phyloP scores from a whole-genome alignment of 1,139 yeast species.

The Suhomyces chickasaworum region DNA sequence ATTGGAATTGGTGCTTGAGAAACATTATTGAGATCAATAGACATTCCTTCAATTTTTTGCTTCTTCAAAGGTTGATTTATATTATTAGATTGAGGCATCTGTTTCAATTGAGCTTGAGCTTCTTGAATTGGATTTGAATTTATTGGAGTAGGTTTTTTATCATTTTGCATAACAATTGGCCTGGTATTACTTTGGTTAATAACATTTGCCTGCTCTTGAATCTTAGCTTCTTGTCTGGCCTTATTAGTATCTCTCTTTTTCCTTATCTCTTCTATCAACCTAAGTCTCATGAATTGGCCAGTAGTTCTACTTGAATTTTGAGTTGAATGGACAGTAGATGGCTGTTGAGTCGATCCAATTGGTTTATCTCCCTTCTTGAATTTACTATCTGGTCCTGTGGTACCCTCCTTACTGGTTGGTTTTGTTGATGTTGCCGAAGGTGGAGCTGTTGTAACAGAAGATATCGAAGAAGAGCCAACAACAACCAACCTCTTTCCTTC shows the following conservation, averaged over 20 bases:
- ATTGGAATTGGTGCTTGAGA: constrained; percentile 3
- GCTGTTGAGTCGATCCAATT: constrained; percentile 19
- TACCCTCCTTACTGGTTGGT: constrained; percentile 18
- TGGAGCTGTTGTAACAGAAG: constrained; percentile 23
- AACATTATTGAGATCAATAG: neutral
- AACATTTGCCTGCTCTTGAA: constrained; percentile 32
- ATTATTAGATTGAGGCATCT: constrained; percentile 1
- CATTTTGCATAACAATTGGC: constrained; percentile 21
- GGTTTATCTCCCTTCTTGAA: constrained; percentile 29
- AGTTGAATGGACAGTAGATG: constrained; percentile 19
- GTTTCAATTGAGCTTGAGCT: constrained; percentile 6
- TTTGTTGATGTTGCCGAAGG: constrained; percentile 25
- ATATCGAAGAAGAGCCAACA: constrained; percentile 37
- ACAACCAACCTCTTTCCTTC: constrained; percentile 44
- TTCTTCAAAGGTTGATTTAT: constrained; percentile 11
- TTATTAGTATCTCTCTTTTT: constrained; percentile 49
- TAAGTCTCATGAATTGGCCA: constrained; percentile 50
- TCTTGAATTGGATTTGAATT: neutral
- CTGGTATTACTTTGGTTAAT: constrained; percentile 20
- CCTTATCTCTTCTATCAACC: constrained; percentile 51
- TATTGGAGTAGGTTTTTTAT: constrained; percentile 7
- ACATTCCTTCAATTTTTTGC: constrained; percentile 6
- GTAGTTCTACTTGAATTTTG: constrained; percentile 29
- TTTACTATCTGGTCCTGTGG: constrained; percentile 26
- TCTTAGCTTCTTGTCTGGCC: constrained; percentile 44